Base-by-base conservation (phyloP, 768 basidiomycete species). In the Suillus fuscotomentosus region DNA sequence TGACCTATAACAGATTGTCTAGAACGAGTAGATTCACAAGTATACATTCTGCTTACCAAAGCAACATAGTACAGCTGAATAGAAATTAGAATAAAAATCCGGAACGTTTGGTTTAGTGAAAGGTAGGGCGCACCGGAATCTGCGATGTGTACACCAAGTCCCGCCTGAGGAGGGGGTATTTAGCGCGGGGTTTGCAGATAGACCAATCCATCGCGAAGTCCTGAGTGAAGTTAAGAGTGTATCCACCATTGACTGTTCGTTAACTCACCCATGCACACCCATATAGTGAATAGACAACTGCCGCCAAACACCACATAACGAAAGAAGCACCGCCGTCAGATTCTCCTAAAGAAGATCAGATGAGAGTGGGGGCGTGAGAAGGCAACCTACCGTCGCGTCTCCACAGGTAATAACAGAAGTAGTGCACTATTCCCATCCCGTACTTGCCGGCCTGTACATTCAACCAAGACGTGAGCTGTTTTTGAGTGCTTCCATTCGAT, bases 181-280 rank as follows among this genome's bases (percentile, higher is more conserved):
- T 79, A 9, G 81, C 79, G 63, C 80, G 87, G 5, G 83, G 80
- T 63, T 85, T 82, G 50, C 94, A 78, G 51, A 99, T 72, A 2
- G 91, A 93, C 97, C 97, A 98, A 74, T 99, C 97, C 86, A 96
- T 91, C 11, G 90, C 71, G 39, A 94, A 74, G 70, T 97, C 95
- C 94, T 93, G 67, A 39, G 31, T 62, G 36, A 62, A 47, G 45
- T n/a, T 39, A 63, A 34, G 60, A 43, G n/a, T n/a, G 27, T 51
- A 43, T 47, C 17, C 36, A 20, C 20, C 3, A 20, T 36, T 31
- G 24, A 57, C 27, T 20, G 57, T 34, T 10, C 39, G 54, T n/a
- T 10, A 61, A 71, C 86, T 60, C 70, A 92, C 95, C 96, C 97
- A 98, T 43, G 85, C 73, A 48, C 82, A 82, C 5, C 87, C 86